phyloP scores from a whole-genome alignment of 495 filamentous ascomycete genomes.

The Aspergillus nanangensis region DNA sequence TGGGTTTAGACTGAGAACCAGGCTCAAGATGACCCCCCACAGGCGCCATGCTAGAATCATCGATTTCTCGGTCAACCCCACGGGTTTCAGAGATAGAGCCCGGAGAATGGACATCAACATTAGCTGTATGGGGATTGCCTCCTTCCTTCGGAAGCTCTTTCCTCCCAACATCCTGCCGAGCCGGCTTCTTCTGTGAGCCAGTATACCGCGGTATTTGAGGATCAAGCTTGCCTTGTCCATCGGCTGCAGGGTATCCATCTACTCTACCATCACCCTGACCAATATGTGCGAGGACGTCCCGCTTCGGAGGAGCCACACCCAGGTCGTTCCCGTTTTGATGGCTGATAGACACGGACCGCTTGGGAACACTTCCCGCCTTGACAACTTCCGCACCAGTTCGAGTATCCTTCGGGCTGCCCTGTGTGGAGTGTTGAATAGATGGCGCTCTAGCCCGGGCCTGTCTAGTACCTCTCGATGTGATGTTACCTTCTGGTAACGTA shows the following conservation, averaged over 20 bases:
- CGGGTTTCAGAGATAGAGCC: too few species aligned
- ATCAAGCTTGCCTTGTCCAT: too few species aligned
- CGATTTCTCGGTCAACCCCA: too few species aligned
- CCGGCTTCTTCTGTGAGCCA: neutral
- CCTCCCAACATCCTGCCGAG: neutral
- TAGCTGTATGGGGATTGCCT: too few species aligned
- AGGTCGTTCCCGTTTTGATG: constrained; percentile 9
- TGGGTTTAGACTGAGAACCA: constrained; percentile 29
- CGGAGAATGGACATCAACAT: too few species aligned
- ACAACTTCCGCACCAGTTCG: constrained; percentile 6
- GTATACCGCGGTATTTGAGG: too few species aligned
- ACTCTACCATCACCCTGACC: neutral
- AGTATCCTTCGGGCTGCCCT: constrained; percentile 10
- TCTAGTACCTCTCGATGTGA: too few species aligned
- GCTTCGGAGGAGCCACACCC: constrained; percentile 9
- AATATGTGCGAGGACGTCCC: too few species aligned
- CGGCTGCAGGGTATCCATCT: too few species aligned
- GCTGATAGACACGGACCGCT: constrained; percentile 28
- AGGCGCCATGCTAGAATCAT: too few species aligned
- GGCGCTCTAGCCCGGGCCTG: constrained; percentile 13
- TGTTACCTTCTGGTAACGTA: too few species aligned
- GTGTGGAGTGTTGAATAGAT: constrained; percentile 16
- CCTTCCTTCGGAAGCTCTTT: constrained; percentile 1
- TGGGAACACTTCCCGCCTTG: constrained; percentile 22
- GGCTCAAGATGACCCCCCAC: too few species aligned